A percentile compares a stretch with the other conserved stretches of the same genome.
These are phyloP conservation scores for Gaeumannomyces tritici DNA, from an alignment of 2,329 filamentous ascomycete species.

Conservation along the genomic window DNA sequence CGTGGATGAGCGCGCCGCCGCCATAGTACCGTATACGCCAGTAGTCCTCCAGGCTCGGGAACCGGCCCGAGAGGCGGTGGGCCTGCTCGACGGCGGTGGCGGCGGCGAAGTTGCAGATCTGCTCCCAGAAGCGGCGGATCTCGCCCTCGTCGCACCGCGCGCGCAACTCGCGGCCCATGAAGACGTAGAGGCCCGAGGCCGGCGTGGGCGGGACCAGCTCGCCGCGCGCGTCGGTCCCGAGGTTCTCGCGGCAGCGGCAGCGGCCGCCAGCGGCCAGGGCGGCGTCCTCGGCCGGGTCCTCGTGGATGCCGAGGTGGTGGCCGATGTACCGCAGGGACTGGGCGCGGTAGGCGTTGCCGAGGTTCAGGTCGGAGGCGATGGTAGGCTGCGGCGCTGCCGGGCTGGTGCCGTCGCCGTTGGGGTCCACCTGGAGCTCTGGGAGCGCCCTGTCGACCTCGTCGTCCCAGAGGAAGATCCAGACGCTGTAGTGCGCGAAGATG, in stretches of 20 bases:
- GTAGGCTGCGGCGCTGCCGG: not conserved
- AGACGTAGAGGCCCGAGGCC: conserved; percentile 8
- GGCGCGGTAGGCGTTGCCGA: conserved; percentile 8
- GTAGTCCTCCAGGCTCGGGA: conserved; percentile 8
- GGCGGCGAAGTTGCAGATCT: conserved; percentile 10
- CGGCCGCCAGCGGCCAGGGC: not conserved
- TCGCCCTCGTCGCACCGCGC: not conserved
- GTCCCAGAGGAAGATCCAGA: conserved; percentile 13
- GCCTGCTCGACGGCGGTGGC: conserved; percentile 8
- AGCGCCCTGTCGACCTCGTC: conserved; percentile 4
- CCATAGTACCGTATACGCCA: conserved; percentile 5
- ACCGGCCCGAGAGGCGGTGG: conserved; percentile 4
- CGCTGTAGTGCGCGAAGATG: conserved; percentile 7
- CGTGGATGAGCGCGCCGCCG: conserved; percentile 5
- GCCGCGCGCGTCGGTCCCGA: not conserved
- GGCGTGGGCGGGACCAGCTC: conserved; percentile 5
- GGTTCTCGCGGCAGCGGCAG: not conserved
- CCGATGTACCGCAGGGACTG: conserved; percentile 4
- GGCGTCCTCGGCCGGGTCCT: not conserved
- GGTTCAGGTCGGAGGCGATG: conserved; percentile 2
- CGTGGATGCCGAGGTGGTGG: conserved; percentile 4
- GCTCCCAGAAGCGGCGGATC: conserved; percentile 3
- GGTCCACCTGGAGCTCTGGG: no score
- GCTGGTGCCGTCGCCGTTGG: no score
- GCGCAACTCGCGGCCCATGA: conserved; percentile 6